Evolutionary conservation across 306 rosid species (phyloP).

Genomic region (Senna tora): DNA sequence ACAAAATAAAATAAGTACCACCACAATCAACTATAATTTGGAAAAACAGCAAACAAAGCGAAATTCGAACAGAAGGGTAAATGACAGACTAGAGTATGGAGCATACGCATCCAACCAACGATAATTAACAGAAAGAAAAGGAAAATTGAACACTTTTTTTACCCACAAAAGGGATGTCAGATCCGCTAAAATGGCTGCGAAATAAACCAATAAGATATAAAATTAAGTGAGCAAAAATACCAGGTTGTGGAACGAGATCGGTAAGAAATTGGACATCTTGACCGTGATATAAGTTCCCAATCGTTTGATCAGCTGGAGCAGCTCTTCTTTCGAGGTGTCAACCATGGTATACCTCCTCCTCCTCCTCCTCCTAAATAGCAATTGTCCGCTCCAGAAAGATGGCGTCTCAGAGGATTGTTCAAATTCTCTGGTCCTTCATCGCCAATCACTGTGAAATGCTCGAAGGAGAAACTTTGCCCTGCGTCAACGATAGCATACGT

Average conservation of each 20-base stretch:
- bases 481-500: not conserved
- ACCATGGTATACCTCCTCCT: conserved; percentile 48
- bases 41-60: not conserved
- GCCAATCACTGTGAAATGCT: conserved; percentile 17
- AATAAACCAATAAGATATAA: not conserved
- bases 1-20: not conserved
- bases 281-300: conserved; percentile 60
- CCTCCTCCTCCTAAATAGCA: not conserved
- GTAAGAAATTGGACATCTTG: conserved; percentile 62
- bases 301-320: conserved; percentile 66
- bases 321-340: conserved; percentile 64
- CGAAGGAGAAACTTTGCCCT: not conserved
- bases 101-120: not conserved
- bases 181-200: conserved; percentile 7
- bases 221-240: conserved; percentile 36
- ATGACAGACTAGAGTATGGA: not conserved
- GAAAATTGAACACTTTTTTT: not conserved
- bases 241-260: conserved; percentile 55
- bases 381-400: not conserved
- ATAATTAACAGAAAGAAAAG: not conserved
- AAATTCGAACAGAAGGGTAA: not conserved
- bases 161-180: conserved; percentile 26
- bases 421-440: conserved; percentile 28
- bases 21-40: conserved; percentile 8
- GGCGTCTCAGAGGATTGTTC: conserved; percentile 26